Base-by-base conservation (phyloP, 2,329 filamentous ascomycete species). In the Capronia coronata region DNA sequence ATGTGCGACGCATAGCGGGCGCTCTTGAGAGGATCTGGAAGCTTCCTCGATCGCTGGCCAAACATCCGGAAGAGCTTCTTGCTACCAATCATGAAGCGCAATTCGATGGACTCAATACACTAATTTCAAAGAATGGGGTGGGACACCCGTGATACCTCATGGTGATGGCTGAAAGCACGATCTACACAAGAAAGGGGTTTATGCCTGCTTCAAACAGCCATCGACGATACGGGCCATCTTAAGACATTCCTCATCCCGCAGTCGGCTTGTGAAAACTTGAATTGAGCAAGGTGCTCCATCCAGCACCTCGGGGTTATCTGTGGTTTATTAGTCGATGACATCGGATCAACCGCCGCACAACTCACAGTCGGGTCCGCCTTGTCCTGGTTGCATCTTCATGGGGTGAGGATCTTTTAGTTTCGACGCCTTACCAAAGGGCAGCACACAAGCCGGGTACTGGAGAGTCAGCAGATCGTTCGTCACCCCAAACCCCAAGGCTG, bases 181-280 rank as follows among this genome's bases (percentile, higher is more conserved):
- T 9, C 11, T 37, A 37, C 19, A 18, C 14, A 7, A 7, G 34
- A 19, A 5, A 8, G 7, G 14, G 14, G 34, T 37, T 18, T 8
- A 21, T 25, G 19, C 39, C 41, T 22, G 32, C 19, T 56, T 63
- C 19, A 65, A 46, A 34, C 58, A 59, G 27, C 48, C 43, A 21
- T 64, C 62, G n/a, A 65, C 58, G 6, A 59, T 48, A 34, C 58
- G 60, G 6, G 62, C 55, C 46, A 61, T 59, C 14, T 56, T 49
- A 27, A 65, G 39, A 39, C 62, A 64, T 42, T 64, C 62, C 37
- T 65, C 63, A 44, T 64, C 63, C 14, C 59, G 58, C 53, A 65
- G 59, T 2, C 54, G 56, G 9, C 54, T 59, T 4, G 62, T 62
- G 21, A 63, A 62, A 1, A 64, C 35, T 35, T 64, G 62, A 34